Evolutionary conservation across 805 yeast genomes (phyloP).

Genomic region (Wickerhamiella qilinensis): DNA sequence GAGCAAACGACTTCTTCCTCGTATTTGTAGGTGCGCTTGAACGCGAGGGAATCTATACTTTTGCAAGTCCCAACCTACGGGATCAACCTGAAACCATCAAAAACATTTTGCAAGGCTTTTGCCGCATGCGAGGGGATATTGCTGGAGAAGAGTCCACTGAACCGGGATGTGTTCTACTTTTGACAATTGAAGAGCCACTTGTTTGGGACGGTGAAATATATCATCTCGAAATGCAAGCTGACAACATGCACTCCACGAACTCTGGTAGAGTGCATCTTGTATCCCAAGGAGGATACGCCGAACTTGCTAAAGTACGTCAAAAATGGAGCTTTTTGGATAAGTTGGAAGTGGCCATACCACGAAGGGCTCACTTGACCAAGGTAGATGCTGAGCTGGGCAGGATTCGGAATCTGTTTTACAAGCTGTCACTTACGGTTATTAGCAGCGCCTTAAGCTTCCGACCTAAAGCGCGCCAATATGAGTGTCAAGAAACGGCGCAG

Average conservation of each 20-base stretch:
- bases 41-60: conserved; percentile 57
- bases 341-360: conserved; percentile 7
- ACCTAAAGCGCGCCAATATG: conserved; percentile 40
- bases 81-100: conserved; percentile 23
- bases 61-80: conserved; percentile 50
- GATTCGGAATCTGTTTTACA: conserved; percentile 49
- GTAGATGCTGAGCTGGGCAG: conserved; percentile 60
- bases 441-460: conserved; percentile 39
- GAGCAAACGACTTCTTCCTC: conserved; percentile 55
- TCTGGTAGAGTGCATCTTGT: conserved; percentile 54
- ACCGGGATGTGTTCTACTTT: conserved; percentile 49
- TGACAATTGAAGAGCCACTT: conserved; percentile 70
- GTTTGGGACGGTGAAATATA: conserved; percentile 79
- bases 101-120: conserved; percentile 18
- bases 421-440: conserved; percentile 48
- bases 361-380: conserved; percentile 48
- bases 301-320: conserved; percentile 29
- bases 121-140: conserved; percentile 15
- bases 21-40: conserved; percentile 60
- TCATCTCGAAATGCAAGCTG: conserved; percentile 27
- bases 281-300: conserved; percentile 49
- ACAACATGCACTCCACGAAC: conserved; percentile 29
- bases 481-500: conserved; percentile 63
- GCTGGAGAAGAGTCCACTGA: conserved; percentile 18
- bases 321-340: conserved; percentile 5